Evolutionary conservation across 108 stramenopile species (phyloP).

Genomic region (Nitzschia sp.): DNA sequence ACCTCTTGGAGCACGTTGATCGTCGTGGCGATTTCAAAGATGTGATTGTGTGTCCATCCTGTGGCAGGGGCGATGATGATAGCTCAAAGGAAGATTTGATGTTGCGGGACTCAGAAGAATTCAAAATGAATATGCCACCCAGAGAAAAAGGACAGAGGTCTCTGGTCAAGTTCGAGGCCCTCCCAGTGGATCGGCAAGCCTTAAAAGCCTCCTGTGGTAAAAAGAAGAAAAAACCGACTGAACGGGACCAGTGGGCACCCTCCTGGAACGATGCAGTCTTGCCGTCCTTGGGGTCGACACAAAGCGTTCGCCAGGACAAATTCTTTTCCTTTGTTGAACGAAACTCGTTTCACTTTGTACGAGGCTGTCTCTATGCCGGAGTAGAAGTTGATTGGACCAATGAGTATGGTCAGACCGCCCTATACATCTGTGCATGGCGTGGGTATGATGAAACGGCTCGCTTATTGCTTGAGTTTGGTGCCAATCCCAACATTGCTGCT

Average conservation of each 20-base stretch:
- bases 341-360: constrained; percentile 47
- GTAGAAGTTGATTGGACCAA: constrained; percentile 67
- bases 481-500: constrained; percentile 44
- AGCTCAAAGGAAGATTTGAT: neutral
- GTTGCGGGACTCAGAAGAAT: constrained; percentile 18
- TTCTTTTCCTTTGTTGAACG: constrained; percentile 62
- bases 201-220: constrained; percentile 37
- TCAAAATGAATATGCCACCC: constrained; percentile 6
- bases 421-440: constrained; percentile 75
- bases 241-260: constrained; percentile 38
- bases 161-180: constrained; percentile 34
- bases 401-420: constrained; percentile 75
- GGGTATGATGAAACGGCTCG: constrained; percentile 44
- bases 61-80: neutral
- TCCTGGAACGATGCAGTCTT: constrained; percentile 61
- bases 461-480: constrained; percentile 59
- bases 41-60: constrained; percentile 1
- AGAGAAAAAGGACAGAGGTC: constrained; percentile 37
- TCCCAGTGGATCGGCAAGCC: constrained; percentile 47
- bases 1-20: constrained; percentile 51
- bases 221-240: constrained; percentile 37
- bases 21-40: constrained; percentile 27
- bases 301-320: constrained; percentile 71
- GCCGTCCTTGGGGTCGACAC: constrained; percentile 51
- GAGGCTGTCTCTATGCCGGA: constrained; percentile 59